Evolutionary conservation across 202 grass and related monocot genomes (phyloP).

Genomic region (Dendrocalamus latiflorus): DNA sequence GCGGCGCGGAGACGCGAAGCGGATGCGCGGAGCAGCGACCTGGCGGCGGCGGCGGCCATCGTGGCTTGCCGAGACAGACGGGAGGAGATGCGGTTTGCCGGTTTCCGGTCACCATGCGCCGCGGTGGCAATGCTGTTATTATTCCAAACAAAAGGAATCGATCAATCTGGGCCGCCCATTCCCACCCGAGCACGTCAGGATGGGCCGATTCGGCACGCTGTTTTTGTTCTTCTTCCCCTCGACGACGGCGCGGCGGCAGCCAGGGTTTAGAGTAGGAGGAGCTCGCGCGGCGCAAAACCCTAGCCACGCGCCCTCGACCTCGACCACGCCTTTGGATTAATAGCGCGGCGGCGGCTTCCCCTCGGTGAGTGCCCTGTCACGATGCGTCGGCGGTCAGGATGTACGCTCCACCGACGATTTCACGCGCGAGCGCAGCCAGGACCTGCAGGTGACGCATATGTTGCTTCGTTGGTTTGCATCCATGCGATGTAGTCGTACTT

Average conservation of each 20-base stretch:
- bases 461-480: background rate
- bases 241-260: constrained; percentile 2
- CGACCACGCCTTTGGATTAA: background rate
- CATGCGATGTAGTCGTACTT: background rate
- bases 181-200: background rate
- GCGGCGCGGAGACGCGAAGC: constrained; percentile 42
- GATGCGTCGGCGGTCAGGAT: background rate
- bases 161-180: constrained; percentile 9
- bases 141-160: background rate
- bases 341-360: too few species aligned
- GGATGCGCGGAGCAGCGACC: constrained; percentile 55
- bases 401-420: constrained; percentile 74
- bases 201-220: background rate
- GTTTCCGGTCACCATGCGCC: background rate
- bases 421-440: constrained; percentile 72
- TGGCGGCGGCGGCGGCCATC: constrained; percentile 37
- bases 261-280: constrained; percentile 2
- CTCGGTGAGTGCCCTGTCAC: background rate
- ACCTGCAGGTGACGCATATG: constrained; percentile 41
- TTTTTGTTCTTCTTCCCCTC: background rate
- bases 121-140: background rate
- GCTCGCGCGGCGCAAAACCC: background rate
- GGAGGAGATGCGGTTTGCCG: background rate
- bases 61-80: background rate
- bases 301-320: background rate